phyloP scores from a whole-genome alignment of 768 basidiomycete genomes.

The Rhodotorula graminis region DNA sequence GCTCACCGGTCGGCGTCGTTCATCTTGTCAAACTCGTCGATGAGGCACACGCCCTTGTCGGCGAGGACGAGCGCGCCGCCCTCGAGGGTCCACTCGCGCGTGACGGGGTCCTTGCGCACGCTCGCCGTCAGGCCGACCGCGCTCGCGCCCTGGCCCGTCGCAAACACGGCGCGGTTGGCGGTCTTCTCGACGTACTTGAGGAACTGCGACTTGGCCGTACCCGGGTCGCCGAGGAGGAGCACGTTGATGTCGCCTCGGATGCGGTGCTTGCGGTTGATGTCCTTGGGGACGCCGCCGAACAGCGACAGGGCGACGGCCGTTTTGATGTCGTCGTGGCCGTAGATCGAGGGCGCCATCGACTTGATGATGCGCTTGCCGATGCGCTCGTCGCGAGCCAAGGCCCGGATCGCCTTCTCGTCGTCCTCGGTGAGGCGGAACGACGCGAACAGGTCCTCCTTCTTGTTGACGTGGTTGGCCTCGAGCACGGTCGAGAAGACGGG shows the following conservation, averaged over 20 bases:
- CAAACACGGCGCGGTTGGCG: constrained; percentile 92
- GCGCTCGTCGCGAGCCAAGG: constrained; percentile 80
- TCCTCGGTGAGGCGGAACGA: constrained; percentile 96
- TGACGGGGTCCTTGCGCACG: constrained; percentile 96
- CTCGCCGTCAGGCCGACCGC: constrained; percentile 98
- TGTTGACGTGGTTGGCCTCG: constrained; percentile 97
- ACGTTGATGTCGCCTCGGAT: constrained; percentile 98
- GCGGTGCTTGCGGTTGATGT: constrained; percentile 91
- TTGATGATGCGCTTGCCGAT: constrained; percentile 97
- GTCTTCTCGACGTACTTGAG: constrained; percentile 99
- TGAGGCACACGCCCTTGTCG: constrained; percentile 94
- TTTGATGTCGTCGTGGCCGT: constrained; percentile 98
- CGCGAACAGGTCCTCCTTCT: constrained; percentile 98
- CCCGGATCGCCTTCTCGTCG: constrained; percentile 85
- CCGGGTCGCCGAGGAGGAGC: constrained; percentile 91
- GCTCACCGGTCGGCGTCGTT: constrained; percentile 78
- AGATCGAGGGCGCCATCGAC: constrained; percentile 97
- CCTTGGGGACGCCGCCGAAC: constrained; percentile 89
- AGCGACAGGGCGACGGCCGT: constrained; percentile 91
- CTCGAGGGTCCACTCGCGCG: constrained; percentile 96
- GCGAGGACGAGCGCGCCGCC: constrained; percentile 97
- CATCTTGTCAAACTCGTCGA: constrained; percentile 99
- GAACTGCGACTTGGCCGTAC: constrained; percentile 98
- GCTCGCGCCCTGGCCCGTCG: constrained; percentile 95
- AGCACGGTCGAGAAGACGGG: constrained; percentile 98